Evolutionary conservation across 2,329 filamentous ascomycete species (phyloP), one percentile per base, ranked within the genome.

Genomic region (Zymoseptoria tritici): DNA sequence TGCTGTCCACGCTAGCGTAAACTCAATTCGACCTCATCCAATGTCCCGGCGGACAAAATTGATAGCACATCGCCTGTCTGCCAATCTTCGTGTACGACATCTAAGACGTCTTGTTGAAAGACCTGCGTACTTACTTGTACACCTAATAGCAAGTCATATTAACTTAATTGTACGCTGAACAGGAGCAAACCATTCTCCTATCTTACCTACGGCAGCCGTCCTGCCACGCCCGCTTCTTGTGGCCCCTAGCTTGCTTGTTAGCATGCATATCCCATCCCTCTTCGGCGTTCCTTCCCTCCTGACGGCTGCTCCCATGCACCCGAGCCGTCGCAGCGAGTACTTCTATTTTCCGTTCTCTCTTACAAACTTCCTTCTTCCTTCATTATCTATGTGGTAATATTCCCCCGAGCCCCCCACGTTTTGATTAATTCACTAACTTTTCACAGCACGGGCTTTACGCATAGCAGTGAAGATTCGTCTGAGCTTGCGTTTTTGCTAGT

Each of bases 401-500:
- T 13, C 3, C 36, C 16, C 36, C 36, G 9, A 42, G 16, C 36
- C 36, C 36, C 36, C 9, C 16, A 42, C 36, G 16, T 42, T 42
- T 42, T 16, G 36, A 42, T 16, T 13, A 42, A 42, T 11, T 26
- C 24, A 13, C 36, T 42, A 16, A 42, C 36, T 42, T 42, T 16
- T 42, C 36, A 42, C 36, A 42, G 85, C 85, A 86, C 78, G 85
- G 86, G 88, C 86, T 83, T 87, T 88, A 89, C 83, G 85, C 83
- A 83, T 86, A 84, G 84, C 86, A 87, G 85, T 91, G 88, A 91
- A 85, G 88, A 90, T 86, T 85, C 83, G 85, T 90, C 88, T 85
- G 88, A 91, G 86, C 85, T 84, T 83, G 83, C 83, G 82, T 90
- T 90, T 89, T 90, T 90, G 88, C 88, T 90, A 89, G 86, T 89